phyloP scores from a whole-genome alignment of 1,284 basidiomycete species.

The Polyporus tsugae region DNA sequence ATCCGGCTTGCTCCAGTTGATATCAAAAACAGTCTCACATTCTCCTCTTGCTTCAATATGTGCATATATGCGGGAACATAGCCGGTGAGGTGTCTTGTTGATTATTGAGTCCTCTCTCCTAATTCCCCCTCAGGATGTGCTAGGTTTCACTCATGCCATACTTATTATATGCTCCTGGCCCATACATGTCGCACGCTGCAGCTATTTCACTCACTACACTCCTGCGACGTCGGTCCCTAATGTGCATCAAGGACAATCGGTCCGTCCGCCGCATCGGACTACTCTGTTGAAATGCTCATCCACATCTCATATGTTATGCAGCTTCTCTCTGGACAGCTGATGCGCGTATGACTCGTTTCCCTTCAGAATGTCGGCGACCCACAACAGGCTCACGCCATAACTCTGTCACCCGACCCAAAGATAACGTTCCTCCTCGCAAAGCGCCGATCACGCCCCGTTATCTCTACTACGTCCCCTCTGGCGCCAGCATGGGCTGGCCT shows the following conservation, averaged over 20 bases:
- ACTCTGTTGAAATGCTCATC: not conserved
- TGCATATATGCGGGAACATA: not conserved
- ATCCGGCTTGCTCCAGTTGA: not conserved
- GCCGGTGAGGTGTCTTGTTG: not conserved
- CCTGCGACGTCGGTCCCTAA: not conserved
- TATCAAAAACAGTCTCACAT: not conserved
- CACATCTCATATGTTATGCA: not conserved
- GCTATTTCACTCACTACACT: not conserved
- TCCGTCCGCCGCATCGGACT: not conserved
- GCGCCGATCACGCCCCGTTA: not conserved
- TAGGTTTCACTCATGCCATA: too few species aligned
- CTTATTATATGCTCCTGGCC: too few species aligned
- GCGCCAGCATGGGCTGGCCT: not conserved
- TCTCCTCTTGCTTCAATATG: not conserved
- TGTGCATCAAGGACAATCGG: not conserved
- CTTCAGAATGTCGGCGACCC: not conserved
- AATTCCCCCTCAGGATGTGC: not conserved
- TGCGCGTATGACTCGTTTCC: not conserved
- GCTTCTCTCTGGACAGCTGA: not conserved
- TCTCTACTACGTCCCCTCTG: not conserved
- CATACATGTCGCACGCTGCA: not conserved
- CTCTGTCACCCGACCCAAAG: not conserved
- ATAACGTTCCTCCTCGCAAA: not conserved
- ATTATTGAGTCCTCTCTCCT: too few species aligned
- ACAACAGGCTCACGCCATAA: constrained; percentile 17